Percentiles rank a stretch among this genome's conserved stretches.
phyloP scores from a whole-genome alignment of 495 filamentous ascomycete species.

The Xylaria venustula region DNA sequence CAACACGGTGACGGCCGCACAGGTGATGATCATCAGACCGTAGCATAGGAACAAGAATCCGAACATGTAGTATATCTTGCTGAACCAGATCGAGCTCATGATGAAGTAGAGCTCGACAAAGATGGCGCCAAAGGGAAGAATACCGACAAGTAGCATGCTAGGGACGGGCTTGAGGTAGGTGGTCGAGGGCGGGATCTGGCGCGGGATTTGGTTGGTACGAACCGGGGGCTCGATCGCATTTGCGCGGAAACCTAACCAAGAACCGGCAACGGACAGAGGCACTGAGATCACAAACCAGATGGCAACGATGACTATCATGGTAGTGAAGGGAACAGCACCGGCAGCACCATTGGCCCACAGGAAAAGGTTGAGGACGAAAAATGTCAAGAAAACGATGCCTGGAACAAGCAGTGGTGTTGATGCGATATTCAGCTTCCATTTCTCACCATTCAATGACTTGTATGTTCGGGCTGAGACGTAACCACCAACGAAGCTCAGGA shows the following conservation, averaged over 20 bases:
- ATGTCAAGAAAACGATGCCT: conserved; percentile 78
- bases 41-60: conserved; percentile 98
- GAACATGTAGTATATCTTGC: conserved; percentile 99
- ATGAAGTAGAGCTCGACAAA: conserved; percentile 98
- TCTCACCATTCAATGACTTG: conserved; percentile 86
- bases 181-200: conserved; percentile 82
- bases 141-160: conserved; percentile 83
- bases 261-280: conserved; percentile 83
- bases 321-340: conserved; percentile 92
- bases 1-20: conserved; percentile 85
- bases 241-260: conserved; percentile 83
- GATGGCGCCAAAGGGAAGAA: conserved; percentile 92
- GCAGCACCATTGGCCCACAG: conserved; percentile 88
- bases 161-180: conserved; percentile 82
- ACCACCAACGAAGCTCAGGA: conserved; percentile 90
- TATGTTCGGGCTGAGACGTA: conserved; percentile 88
- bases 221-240: conserved; percentile 71
- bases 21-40: conserved; percentile 94
- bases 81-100: conserved; percentile 96
- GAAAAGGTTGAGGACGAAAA: conserved; percentile 95
- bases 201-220: conserved; percentile 95
- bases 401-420: conserved; percentile 85
- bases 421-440: conserved; percentile 90
- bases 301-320: conserved; percentile 86
- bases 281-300: conserved; percentile 98